These are phyloP conservation scores for Anisodus tanguticus DNA, from an alignment of 257 asterid genomes.

Conservation along the genomic window DNA sequence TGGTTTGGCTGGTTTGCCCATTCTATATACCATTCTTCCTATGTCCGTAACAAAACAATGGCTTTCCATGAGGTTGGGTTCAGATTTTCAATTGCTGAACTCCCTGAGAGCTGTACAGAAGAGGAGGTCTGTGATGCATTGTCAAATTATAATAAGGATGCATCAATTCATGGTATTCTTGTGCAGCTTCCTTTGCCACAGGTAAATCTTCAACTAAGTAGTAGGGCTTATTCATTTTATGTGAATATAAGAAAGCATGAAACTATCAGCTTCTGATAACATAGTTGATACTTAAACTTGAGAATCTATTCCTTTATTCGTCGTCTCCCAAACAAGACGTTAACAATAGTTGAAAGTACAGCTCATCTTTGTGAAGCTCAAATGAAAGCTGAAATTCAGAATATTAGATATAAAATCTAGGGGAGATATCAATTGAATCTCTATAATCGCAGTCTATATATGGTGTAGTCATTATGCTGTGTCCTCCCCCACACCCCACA, in stretches of 20 bases:
- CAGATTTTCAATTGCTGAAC: slow-evolving; percentile 51
- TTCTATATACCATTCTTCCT: slow-evolving; percentile 55
- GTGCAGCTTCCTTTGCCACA: slow-evolving; percentile 96
- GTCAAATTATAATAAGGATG: slow-evolving; percentile 61
- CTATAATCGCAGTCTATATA: not conserved
- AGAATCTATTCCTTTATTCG: not conserved
- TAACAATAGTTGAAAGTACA: not conserved
- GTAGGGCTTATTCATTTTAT: slow-evolving; percentile 11
- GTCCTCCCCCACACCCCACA: not conserved
- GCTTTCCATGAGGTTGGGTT: slow-evolving; percentile 91
- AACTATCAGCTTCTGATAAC: not conserved
- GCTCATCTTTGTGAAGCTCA: not conserved
- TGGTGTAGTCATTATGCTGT: not conserved
- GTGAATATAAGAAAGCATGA: not conserved
- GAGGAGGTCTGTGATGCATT: slow-evolving; percentile 61
- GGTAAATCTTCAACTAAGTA: slow-evolving; percentile 48
- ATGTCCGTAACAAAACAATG: slow-evolving; percentile 71
- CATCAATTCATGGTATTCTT: slow-evolving; percentile 77
- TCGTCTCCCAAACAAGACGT: not conserved
- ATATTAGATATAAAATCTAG: slow-evolving; percentile 24
- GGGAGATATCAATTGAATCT: not conserved
- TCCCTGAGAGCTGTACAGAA: slow-evolving; percentile 71
- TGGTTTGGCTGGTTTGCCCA: slow-evolving; percentile 58
- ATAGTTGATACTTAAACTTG: slow-evolving; percentile 10
- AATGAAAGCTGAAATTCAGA: not conserved